Percentiles rank a stretch among this genome's conserved stretches.
Conservation (phyloP, 805 yeast species). For the Suhomyces vadensis region DNA sequence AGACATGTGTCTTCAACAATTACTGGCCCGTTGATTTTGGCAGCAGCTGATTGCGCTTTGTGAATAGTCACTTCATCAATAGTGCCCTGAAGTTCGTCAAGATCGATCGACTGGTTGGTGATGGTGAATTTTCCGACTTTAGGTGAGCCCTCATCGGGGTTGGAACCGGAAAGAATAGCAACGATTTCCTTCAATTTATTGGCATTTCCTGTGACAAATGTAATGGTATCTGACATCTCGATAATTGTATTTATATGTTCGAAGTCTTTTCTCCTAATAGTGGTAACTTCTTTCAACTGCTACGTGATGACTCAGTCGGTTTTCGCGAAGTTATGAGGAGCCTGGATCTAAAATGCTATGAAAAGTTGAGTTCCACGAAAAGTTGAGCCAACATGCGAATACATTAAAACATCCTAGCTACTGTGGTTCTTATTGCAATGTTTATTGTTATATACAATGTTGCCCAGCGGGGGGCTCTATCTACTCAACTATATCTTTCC, state of each 20-base stretch:
- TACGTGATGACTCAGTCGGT: no score
- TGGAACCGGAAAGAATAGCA: constrained; percentile 56
- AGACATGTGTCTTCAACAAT: constrained; percentile 95
- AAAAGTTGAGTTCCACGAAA: no score
- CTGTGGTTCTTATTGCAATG: background rate
- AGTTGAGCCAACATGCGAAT: no score
- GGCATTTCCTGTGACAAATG: constrained; percentile 85
- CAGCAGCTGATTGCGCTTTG: constrained; percentile 76
- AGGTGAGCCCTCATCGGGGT: constrained; percentile 18
- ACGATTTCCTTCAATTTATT: constrained; percentile 86
- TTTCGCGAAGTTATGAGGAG: no score
- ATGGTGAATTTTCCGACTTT: constrained; percentile 53
- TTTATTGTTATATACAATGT: no score
- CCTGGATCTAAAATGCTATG: no score
- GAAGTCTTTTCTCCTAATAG: no score
- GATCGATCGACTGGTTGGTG: constrained; percentile 67
- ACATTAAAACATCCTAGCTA: no score
- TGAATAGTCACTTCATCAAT: constrained; percentile 77
- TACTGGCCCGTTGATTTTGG: constrained; percentile 69
- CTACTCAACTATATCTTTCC: constrained; percentile 40
- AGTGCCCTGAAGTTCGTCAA: constrained; percentile 90
- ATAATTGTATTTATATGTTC: constrained; percentile 5
- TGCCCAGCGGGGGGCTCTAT: no score
- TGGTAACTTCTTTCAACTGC: no score
- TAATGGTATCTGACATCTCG: constrained; percentile 34